Percentiles rank a stretch among this genome's conserved stretches.
phyloP scores from a whole-genome alignment of 495 filamentous ascomycete species.

The Podospora tetraspora region DNA sequence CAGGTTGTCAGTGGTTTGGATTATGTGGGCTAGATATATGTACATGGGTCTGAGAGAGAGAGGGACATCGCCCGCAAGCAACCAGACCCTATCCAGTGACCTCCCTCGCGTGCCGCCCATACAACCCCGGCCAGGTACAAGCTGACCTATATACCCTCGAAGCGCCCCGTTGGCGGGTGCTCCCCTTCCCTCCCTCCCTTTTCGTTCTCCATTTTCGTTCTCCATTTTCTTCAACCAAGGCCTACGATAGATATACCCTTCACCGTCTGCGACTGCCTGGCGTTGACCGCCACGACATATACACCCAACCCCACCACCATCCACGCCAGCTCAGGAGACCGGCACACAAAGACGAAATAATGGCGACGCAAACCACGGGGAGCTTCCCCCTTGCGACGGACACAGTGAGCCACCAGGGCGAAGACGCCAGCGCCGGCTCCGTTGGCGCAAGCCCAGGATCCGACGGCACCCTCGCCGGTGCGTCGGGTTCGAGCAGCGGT shows the following conservation, averaged over 20 bases:
- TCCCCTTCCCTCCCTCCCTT: not conserved
- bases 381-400: conserved; percentile 39
- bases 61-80: not conserved
- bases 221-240: not conserved
- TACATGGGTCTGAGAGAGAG: not conserved
- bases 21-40: not conserved
- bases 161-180: not conserved
- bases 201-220: not conserved
- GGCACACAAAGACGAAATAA: conserved; percentile 11
- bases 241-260: not conserved
- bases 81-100: not conserved
- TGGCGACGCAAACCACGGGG: conserved; percentile 14
- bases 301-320: not conserved
- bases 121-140: not conserved
- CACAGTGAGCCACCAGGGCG: conserved; percentile 20
- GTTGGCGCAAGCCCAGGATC: conserved; percentile 17
- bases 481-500: conserved; percentile 46
- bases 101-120: not conserved
- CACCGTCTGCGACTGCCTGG: not conserved
- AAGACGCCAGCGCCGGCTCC: conserved; percentile 6
- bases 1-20: not conserved
- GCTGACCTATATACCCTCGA: not conserved
- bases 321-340: not conserved
- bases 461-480: conserved; percentile 48
- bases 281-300: conserved; percentile 3